Conservation (phyloP, 495 filamentous ascomycete species). For the Aspergillus panamensis region DNA sequence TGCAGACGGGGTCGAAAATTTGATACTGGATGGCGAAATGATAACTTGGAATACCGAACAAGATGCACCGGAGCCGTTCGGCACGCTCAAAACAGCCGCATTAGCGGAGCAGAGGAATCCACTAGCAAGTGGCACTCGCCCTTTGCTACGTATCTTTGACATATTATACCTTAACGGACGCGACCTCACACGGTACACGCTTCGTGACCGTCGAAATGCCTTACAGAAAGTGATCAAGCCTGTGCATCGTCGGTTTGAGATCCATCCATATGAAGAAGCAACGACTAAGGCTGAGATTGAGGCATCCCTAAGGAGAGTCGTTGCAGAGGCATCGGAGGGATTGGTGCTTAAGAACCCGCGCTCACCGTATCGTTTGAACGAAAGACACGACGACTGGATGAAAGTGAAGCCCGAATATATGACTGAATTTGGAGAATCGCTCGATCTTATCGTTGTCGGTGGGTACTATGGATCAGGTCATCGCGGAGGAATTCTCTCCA, state of each 20-base stretch:
- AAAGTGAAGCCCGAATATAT: constrained; percentile 99
- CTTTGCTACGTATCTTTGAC: constrained; percentile 84
- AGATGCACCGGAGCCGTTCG: constrained; percentile 82
- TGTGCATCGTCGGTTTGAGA: constrained; percentile 72
- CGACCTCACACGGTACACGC: constrained; percentile 73
- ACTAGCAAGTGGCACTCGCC: constrained; percentile 67
- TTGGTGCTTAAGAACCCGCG: constrained; percentile 92
- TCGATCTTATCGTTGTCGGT: constrained; percentile 85
- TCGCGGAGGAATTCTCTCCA: constrained; percentile 76
- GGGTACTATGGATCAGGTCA: constrained; percentile 89
- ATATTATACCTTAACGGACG: constrained; percentile 83
- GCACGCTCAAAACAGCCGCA: constrained; percentile 90
- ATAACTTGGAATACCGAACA: constrained; percentile 94
- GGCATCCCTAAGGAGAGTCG: constrained; percentile 70
- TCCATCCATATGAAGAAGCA: constrained; percentile 71
- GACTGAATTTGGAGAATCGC: constrained; percentile 90
- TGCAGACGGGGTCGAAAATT: constrained; percentile 67
- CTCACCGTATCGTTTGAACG: constrained; percentile 80
- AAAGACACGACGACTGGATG: constrained; percentile 95
- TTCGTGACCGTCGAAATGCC: constrained; percentile 77
- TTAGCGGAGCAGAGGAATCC: constrained; percentile 77
- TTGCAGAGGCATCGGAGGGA: constrained; percentile 86
- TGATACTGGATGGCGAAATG: constrained; percentile 98
- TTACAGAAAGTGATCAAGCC: constrained; percentile 62
- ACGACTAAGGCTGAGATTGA: constrained; percentile 69